Evolutionary conservation across 352 stramenopile genomes (phyloP).

Genomic region (Phytophthora cryptogea): DNA sequence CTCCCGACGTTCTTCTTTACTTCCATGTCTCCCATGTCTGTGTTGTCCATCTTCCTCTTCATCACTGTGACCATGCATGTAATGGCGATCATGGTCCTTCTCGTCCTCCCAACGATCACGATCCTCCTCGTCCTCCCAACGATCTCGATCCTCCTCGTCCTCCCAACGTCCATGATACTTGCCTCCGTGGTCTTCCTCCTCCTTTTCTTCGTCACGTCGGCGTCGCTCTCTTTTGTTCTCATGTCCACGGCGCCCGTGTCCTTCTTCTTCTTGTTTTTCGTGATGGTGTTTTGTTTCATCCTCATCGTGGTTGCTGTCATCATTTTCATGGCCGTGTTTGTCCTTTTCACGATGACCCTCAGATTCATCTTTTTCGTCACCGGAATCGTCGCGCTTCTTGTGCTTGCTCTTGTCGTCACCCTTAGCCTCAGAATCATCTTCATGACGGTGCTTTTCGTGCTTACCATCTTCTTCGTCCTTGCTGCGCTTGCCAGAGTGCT

Average conservation of each 20-base stretch:
- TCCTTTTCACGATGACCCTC: conserved; percentile 3
- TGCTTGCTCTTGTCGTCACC: conserved; percentile 2
- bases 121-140: too few species aligned
- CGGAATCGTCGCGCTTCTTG: background rate
- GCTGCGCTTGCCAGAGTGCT: conserved; percentile 1
- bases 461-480: conserved; percentile 14
- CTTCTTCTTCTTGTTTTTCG: conserved; percentile 4
- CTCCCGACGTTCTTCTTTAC: conserved; percentile 24
- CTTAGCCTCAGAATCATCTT: conserved; percentile 5
- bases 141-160: too few species aligned
- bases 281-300: conserved; percentile 9
- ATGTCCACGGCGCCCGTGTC: conserved; percentile 1
- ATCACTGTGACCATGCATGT: background rate
- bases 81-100: background rate
- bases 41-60: conserved; percentile 6
- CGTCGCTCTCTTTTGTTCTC: conserved; percentile 9
- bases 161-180: conserved; percentile 3
- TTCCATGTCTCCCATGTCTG: conserved; percentile 19
- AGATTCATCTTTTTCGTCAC: conserved; percentile 2
- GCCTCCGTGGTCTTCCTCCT: conserved; percentile 1
- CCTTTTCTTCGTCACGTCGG: conserved; percentile 10
- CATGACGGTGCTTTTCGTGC: conserved; percentile 8
- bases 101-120: conserved; percentile 3
- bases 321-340: conserved; percentile 7
- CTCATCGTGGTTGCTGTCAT: conserved; percentile 5